Evolutionary conservation across 768 basidiomycete genomes (phyloP).

Genomic region (Suillus brevipes): DNA sequence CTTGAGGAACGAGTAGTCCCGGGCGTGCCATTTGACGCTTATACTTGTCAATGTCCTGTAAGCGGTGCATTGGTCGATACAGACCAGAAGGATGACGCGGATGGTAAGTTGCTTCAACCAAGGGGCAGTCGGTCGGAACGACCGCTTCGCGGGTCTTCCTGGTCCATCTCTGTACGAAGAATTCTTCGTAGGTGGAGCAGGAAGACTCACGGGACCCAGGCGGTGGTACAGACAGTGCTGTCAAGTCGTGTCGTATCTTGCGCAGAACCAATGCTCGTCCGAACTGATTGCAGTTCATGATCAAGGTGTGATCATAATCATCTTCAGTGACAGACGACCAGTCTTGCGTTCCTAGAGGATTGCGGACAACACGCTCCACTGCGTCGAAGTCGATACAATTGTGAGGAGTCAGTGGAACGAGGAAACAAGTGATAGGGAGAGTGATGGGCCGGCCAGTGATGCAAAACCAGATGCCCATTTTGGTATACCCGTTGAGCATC

Average conservation of each 20-base stretch:
- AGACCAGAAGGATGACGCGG: conserved; percentile 42
- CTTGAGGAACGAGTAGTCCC: conserved; percentile 41
- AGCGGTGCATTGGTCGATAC: conserved; percentile 35
- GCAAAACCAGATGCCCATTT: conserved; percentile 58
- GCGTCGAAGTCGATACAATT: conserved; percentile 56
- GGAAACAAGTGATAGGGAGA: conserved; percentile 55
- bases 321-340: conserved; percentile 55
- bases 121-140: conserved; percentile 57
- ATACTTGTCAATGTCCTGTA: conserved; percentile 28
- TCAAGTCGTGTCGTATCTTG: conserved; percentile 62
- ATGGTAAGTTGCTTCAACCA: conserved; percentile 56
- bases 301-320: conserved; percentile 50
- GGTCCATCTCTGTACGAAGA: conserved; percentile 56
- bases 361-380: conserved; percentile 49
- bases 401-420: conserved; percentile 61
- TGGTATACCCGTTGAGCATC: conserved; percentile 67
- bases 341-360: conserved; percentile 51
- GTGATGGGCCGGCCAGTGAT: conserved; percentile 58
- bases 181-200: conserved; percentile 57
- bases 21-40: conserved; percentile 22
- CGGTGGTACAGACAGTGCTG: conserved; percentile 59
- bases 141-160: conserved; percentile 42
- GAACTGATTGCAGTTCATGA: conserved; percentile 54
- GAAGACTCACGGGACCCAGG: conserved; percentile 49
- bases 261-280: conserved; percentile 60